Evolutionary conservation across 805 yeast species (phyloP), one percentile per base, ranked within the genome.

Genomic region (Kluyveromyces lactis): DNA sequence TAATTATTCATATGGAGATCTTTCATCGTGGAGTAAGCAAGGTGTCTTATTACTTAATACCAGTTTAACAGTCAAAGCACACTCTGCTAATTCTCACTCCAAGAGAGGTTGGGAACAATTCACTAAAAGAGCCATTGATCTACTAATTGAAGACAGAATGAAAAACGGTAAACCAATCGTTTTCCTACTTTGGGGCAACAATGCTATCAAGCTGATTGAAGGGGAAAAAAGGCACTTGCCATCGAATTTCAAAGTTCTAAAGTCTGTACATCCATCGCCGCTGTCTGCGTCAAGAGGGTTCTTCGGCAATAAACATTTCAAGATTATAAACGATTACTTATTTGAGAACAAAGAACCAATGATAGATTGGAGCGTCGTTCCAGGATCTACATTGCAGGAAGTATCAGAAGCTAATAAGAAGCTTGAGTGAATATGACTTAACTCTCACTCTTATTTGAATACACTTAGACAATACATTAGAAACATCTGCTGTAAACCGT

Each of bases 181-280:
- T 2, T 71, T 87, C 15, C 63, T 87, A 68, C 86, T 92, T 0
- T 83, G 92, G 92, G 92, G 92, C 1, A 57, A 69, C 11, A 86
- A 87, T 5, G 92, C 92, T 0, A 79, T 72, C 23, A 76, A 75
- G 42, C 61, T 86, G 17, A 69, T 81, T 1, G 70, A 68, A 18
- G 64, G 62, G 37, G 53, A 71, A 29, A 36, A 58, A 23, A 47
- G 44, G 58, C 63, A 36, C 2, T 27, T 39, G 8, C 33, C 44
- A 10, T 32, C 59, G 3, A 58, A 65, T 28, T 70, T 77, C 41
- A 51, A 72, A 31, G 74, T 85, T 0, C 62, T 92, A 19, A 73
- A 72, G 45, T 70, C 86, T 0, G 97, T 87, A 0, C 99, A 92
- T 61, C 99, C 99, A 1, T 83, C 95, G 19, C 99, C 99, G 1